Base-by-base conservation (phyloP, 768 basidiomycete species). In the Leucocoprinus sp. region DNA sequence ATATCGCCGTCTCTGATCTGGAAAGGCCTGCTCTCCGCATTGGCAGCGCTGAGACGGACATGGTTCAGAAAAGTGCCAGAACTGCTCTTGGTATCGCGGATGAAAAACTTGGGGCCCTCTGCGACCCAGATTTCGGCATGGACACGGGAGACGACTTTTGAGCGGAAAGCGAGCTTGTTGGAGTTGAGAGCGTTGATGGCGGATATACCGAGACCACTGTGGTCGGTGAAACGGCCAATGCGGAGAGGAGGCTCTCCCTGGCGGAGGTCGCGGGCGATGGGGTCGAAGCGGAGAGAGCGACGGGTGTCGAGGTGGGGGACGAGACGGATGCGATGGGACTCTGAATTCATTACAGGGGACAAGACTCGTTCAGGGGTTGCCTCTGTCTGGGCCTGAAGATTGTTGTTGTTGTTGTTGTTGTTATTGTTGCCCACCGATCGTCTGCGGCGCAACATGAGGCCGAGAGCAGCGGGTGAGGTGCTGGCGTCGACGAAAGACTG, bases 41-140 rank as follows among this genome's bases (percentile, higher is more conserved):
- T 85, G 8, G 93, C 92, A 0, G 82, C 71, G 28, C 82, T 82
- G n/a, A 98, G 72, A 37, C 93, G 67, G 43, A 93, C 80, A 59
- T 97, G 93, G 62, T 99, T 99, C 51, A 98, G 70, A 60, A 98
- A 98, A 1, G 95, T 99, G 19, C 95, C 95, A 0, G 83, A 84
- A 39, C 81, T 84, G 33, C 80, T 40, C 62, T 91, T 89, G 17
- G 92, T 95, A 60, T 97, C 95, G 43, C 77, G 77, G 56, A 99
- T 85, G 60, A 73, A 91, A 62, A 97, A 96, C 60, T 80, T 75
- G 12, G 71, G 75, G 0, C 74, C 74, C 0, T 54, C 50, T 50
- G 85, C 82, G 43, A 79, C 72, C 91, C 92, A 96, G 26, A 97
- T 82, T 72, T 98, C 95, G 0, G 95, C 95, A 60, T 97, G 95